These are phyloP conservation scores for Solanum phureja DNA, from an alignment of 257 asterid species.

Conservation along the genomic window DNA sequence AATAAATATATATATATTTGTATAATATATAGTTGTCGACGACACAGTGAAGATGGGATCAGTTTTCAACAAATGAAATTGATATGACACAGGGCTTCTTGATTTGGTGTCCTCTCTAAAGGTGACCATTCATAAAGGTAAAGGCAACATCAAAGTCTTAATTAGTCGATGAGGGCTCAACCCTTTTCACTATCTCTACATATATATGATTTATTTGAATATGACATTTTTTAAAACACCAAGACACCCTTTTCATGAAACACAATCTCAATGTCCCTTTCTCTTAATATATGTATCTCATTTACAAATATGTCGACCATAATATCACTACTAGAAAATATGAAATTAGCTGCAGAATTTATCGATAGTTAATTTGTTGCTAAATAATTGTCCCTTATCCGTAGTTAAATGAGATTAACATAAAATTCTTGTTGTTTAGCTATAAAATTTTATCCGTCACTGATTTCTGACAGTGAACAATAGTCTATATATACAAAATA, in stretches of 20 bases:
- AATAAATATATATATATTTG: not conserved
- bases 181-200: not conserved
- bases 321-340: too few species aligned
- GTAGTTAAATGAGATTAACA: too few species aligned
- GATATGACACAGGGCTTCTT: slow-evolving; percentile 3
- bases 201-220: slow-evolving; percentile 11
- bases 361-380: too few species aligned
- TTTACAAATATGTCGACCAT: not conserved
- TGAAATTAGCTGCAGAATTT: not conserved
- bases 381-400: too few species aligned
- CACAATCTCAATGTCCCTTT: slow-evolving; percentile 14
- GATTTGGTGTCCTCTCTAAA: slow-evolving; percentile 15
- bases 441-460: too few species aligned
- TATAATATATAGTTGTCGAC: not conserved
- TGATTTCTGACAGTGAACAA: too few species aligned
- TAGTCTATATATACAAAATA: not conserved
- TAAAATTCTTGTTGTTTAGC: too few species aligned
- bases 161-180: slow-evolving; percentile 6
- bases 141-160: not conserved
- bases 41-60: not conserved
- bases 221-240: slow-evolving; percentile 26
- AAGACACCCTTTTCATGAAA: not conserved
- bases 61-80: not conserved
- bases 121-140: slow-evolving; percentile 14
- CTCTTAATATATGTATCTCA: slow-evolving; percentile 12